Evolutionary conservation across 768 basidiomycete genomes (phyloP), one percentile per base, ranked within the genome.

Genomic region (Mycena venus): DNA sequence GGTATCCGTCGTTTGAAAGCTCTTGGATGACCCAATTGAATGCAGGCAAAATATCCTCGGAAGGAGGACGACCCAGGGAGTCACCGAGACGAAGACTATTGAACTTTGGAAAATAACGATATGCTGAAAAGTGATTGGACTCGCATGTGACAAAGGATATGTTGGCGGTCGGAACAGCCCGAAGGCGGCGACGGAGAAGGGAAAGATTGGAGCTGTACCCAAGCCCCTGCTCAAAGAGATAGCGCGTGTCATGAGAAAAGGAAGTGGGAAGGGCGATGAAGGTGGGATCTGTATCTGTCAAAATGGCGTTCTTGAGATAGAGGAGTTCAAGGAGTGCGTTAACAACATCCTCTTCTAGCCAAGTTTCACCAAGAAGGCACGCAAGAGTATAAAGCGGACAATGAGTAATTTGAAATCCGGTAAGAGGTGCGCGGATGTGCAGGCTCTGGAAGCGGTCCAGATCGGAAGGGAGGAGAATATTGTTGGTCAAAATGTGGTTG

Each of bases 261-360:
- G 25, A 70, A 17, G 12, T 34, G 3, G 19, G 59, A 27, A 3
- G 68, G 68, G 17, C 51, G n/a, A n/a, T n/a, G n/a, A n/a, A n/a
- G n/a, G n/a, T n/a, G n/a, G n/a, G n/a, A n/a, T n/a, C n/a, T n/a
- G n/a, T 34, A 21, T 21, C 17, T 14, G 1, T 29, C 0, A 47
- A 44, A 10, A 36, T 36, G 0, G 68, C 36, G 1, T 49, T 12
- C 17, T 34, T 17, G n/a, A 70, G 19, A 34, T 70, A 70, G 1
- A 61, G 7, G 0, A 70, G 32, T 34, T 70, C 68, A 1, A 40
- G 19, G 6, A 70, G 68, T 1, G 68, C 59, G 27, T 70, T 70
- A 12, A 70, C 15, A 14, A 70, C 59, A 40, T 70, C 68, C 21
- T 70, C 68, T 4, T 70, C 32, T 8, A 70, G 23, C 68, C 68